These are phyloP conservation scores for Sugiyamaella valdiviana DNA, from an alignment of 805 yeast genomes.

Conservation along the genomic window DNA sequence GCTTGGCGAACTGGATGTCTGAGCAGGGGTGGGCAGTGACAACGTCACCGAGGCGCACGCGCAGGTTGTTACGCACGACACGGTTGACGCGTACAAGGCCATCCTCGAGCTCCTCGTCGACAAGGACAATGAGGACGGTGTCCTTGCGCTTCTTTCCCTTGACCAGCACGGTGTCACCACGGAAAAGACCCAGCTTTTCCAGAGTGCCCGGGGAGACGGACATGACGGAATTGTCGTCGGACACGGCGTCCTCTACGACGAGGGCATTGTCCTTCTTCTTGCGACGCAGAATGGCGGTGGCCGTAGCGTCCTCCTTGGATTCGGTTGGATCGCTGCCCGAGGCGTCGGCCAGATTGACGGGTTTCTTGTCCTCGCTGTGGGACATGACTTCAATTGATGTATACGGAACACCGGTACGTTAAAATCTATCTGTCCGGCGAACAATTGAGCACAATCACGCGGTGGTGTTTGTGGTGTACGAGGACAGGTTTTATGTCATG, in stretches of 20 bases:
- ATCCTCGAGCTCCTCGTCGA: slow-evolving; percentile 94
- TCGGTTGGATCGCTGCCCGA: slow-evolving; percentile 51
- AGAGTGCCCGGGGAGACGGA: slow-evolving; percentile 92
- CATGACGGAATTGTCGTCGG: slow-evolving; percentile 95
- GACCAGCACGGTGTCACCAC: slow-evolving; percentile 96
- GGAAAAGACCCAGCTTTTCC: slow-evolving; percentile 89
- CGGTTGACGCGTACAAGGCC: slow-evolving; percentile 93
- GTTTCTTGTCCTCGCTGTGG: slow-evolving; percentile 25
- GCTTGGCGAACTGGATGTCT: slow-evolving; percentile 91
- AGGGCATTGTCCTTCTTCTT: slow-evolving; percentile 97
- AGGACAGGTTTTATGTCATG: background rate
- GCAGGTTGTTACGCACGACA: slow-evolving; percentile 89
- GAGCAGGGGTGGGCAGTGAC: slow-evolving; percentile 92
- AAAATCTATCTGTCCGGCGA: background rate
- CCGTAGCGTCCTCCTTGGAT: slow-evolving; percentile 65
- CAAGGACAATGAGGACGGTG: slow-evolving; percentile 90
- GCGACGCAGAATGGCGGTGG: slow-evolving; percentile 94
- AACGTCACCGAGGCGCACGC: slow-evolving; percentile 91
- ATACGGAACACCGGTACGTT: too few species aligned
- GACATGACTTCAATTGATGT: slow-evolving; percentile 1
- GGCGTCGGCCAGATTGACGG: slow-evolving; percentile 46
- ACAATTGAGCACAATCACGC: background rate
- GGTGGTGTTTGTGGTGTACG: too few species aligned
- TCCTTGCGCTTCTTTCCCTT: slow-evolving; percentile 98
- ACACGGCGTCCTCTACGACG: slow-evolving; percentile 92